Evolutionary conservation across 176 grass and related monocot species (phyloP), one percentile per base, ranked within the genome.

Genomic region (Chloris gayana): DNA sequence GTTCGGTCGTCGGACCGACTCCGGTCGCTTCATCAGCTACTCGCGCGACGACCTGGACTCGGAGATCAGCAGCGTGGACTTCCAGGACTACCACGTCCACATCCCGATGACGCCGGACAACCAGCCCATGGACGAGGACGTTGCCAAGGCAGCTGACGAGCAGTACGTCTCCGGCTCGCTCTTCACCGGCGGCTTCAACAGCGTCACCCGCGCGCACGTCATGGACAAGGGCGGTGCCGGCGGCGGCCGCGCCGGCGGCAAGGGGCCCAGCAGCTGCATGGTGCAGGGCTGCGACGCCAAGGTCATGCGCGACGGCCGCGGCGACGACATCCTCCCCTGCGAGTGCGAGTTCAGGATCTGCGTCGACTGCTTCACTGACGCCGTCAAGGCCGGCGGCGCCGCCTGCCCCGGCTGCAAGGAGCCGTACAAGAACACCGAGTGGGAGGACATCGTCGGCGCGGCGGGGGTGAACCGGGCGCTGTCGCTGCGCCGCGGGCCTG

Each of bases 171-270:
- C 91, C 37, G 88, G 83, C 80, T 99, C 96, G 0, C 83, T 99
- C 86, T 99, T 99, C 86, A 95, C 96, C 35, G 96, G 96, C 24
- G 96, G 96, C 51, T 99, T 99, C 87, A 99, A 99, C 74, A 91
- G 72, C 65, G 96, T 87, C 37, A 99, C 92, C 60, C 87, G 92
- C 5, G 90, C 96, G 3, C 96, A 95, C 81, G 78, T 87, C 72
- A 86, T 95, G 88, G 79, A 90, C 19, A 91, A 92, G 79, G 42
- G 74, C 19, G 67, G 39, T 15, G n/a, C 17, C 7, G 75, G 12
- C 83, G 61, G 78, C 83, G 61, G 78, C 33, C 69, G 82, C 31
- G 51, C 83, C 37, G 69, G 59, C 73, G 22, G 30, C 60, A 83
- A 83, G 62, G 42, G 49, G 14, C 68, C 86, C 31, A 49, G 73